Conservation (phyloP, 352 stramenopile species). For the Phytophthora ramorum region DNA sequence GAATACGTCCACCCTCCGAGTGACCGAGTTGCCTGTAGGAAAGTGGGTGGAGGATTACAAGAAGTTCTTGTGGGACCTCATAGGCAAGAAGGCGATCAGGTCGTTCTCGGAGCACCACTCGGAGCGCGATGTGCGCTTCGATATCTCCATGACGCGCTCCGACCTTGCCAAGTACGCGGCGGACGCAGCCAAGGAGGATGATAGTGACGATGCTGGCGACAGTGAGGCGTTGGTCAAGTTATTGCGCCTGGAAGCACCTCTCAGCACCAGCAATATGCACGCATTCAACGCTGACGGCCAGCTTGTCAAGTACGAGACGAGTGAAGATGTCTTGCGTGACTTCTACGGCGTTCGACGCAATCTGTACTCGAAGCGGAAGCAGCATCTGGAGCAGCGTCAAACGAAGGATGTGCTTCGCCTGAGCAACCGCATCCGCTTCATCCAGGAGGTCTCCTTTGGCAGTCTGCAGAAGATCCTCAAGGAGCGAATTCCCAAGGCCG, state of each 20-base stretch:
- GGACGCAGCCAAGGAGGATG: conserved; percentile 27
- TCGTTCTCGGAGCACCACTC: conserved; percentile 98
- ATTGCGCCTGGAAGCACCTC: conserved; percentile 94
- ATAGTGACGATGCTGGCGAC: conserved; percentile 27
- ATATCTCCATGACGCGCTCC: conserved; percentile 75
- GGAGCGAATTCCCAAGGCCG: conserved; percentile 68
- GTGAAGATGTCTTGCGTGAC: conserved; percentile 91
- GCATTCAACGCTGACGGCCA: conserved; percentile 93
- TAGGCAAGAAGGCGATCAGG: conserved; percentile 83
- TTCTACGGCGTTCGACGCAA: conserved; percentile 95
- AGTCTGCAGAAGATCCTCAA: conserved; percentile 92
- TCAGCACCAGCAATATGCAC: conserved; percentile 99
- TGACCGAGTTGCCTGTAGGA: conserved; percentile 97
- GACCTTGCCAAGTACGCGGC: conserved; percentile 85
- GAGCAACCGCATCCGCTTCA: conserved; percentile 97
- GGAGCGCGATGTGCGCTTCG: conserved; percentile 89
- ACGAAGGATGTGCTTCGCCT: conserved; percentile 90
- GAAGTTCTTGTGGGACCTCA: conserved; percentile 93
- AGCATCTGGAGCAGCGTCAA: conserved; percentile 83
- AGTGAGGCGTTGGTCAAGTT: conserved; percentile 79
- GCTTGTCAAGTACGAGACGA: conserved; percentile 93
- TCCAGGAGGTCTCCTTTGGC: conserved; percentile 95
- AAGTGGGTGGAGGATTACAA: conserved; percentile 99
- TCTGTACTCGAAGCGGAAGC: conserved; percentile 89
- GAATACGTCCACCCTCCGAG: conserved; percentile 94